A percentile compares a stretch with the other conserved stretches of the same genome.
Conservation (phyloP, 192 early-diverging fungal species). For the Ambispora gerdemannii region DNA sequence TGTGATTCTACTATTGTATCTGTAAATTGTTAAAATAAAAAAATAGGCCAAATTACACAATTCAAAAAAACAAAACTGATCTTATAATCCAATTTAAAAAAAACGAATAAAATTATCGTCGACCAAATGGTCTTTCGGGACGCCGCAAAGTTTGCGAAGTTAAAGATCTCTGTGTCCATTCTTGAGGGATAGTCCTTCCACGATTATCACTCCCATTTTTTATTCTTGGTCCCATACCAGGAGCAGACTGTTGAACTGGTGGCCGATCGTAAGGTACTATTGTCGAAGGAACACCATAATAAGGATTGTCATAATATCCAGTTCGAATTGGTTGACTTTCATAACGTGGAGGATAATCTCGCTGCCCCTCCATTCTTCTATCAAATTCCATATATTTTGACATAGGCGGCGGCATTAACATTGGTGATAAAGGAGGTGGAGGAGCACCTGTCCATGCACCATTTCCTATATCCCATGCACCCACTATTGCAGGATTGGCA, state of each 20-base stretch:
- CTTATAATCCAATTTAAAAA: too few species aligned
- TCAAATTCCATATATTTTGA: slow-evolving; percentile 29
- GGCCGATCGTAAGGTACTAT: slow-evolving; percentile 28
- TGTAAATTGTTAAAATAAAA: too few species aligned
- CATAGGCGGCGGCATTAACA: slow-evolving; percentile 17
- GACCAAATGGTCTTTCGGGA: slow-evolving; percentile 24
- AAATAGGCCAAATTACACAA: too few species aligned
- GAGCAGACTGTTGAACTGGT: slow-evolving; percentile 22
- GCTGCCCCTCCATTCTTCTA: slow-evolving; percentile 24
- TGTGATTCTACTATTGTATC: too few species aligned
- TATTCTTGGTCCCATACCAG: slow-evolving; percentile 24
- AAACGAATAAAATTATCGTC: slow-evolving; percentile 10
- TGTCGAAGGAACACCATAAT: slow-evolving; percentile 26
- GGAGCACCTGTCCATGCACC: slow-evolving; percentile 7
- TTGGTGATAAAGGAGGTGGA: not conserved
- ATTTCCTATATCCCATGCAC: slow-evolving; percentile 24
- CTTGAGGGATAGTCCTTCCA: slow-evolving; percentile 22
- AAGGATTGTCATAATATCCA: slow-evolving; percentile 30
- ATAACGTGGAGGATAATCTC: slow-evolving; percentile 26
- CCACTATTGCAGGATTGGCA: slow-evolving; percentile 11
- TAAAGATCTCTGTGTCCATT: slow-evolving; percentile 23
- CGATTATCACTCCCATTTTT: slow-evolving; percentile 18
- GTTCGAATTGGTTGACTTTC: slow-evolving; percentile 23
- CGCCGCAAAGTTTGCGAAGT: slow-evolving; percentile 23
- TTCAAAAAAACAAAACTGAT: too few species aligned